These are phyloP conservation scores for Entonaema liquescens DNA, from an alignment of 495 filamentous ascomycete species.

Conservation along the genomic window DNA sequence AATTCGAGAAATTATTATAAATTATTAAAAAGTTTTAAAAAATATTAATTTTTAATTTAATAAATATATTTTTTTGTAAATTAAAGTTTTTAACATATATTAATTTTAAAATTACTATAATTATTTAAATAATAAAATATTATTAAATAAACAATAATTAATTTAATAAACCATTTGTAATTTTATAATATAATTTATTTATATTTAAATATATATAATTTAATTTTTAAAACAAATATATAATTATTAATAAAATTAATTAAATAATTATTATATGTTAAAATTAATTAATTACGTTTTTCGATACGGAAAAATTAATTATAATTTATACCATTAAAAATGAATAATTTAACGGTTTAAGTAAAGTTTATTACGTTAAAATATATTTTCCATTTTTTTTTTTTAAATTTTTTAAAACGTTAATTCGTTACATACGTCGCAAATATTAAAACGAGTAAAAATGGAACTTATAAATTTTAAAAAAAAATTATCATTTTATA, in stretches of 20 bases:
- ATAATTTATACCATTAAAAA: not conserved
- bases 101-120: not conserved
- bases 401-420: not conserved
- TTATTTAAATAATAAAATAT: constrained; percentile 1
- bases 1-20: not conserved
- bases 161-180: not conserved
- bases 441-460: not conserved
- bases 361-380: not conserved
- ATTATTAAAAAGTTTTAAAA: not conserved
- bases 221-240: constrained; percentile 4
- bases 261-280: not conserved
- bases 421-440: not conserved
- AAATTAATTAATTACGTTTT: not conserved
- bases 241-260: constrained; percentile 1
- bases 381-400: not conserved
- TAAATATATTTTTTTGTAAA: not conserved
- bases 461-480: not conserved
- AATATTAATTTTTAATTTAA: constrained; percentile 1
- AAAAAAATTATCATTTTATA: not conserved
- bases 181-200: not conserved
- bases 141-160: constrained; percentile 1
- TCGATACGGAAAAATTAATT: not conserved
- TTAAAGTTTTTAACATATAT: not conserved
- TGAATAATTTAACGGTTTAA: not conserved
- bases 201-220: not conserved